Evolutionary conservation across 768 basidiomycete species (phyloP), one percentile per base, ranked within the genome.

Genomic region (Psilocybe tampanensis): DNA sequence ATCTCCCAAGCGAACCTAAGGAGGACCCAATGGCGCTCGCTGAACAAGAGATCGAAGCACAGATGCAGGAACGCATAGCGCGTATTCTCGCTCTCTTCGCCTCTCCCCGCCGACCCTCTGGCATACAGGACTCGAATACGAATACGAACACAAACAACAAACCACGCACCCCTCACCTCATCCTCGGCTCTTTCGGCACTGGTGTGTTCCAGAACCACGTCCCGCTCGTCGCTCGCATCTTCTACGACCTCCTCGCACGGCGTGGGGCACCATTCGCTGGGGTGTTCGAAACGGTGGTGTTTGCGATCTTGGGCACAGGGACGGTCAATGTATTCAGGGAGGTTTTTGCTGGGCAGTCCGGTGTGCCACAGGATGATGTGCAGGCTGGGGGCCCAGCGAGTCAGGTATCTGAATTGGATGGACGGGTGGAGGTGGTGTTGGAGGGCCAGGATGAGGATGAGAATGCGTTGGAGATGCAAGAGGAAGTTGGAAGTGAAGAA

Each of bases 171-270:
- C 77, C 73, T 65, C 77, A 84, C 62, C 59, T 92, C 47, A 84
- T 92, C 0, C 72, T 92, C 24, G 90, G 90, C 29, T 85, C 85
- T 62, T 92, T 89, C 68, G 90, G 90, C 12, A 91, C 90, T 1
- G 90, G 90, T 2, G 89, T 88, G 2, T 92, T 91, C 71, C 76
- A 75, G 54, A 92, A 92, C 69, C 73, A 79, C 32, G 80, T 89
- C 21, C 66, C 70, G 41, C 72, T 78, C 49, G 78, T 92, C 15
- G 89, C 86, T 5, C 71, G 68, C 32, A 77, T 86, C 43, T 92
- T 90, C 86, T 81, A 77, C 44, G 84, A 89, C 52, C 70, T 89
- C 24, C 70, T 92, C 43, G 71, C 70, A 2, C 71, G 66, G 2
- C 71, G 77, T 5, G 75, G 72, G 1, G 81, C 84, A 24, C 74